Percentiles rank a stretch among this genome's conserved stretches.
phyloP scores from a whole-genome alignment of 495 filamentous ascomycete species.

The Margaritispora aquatica region DNA sequence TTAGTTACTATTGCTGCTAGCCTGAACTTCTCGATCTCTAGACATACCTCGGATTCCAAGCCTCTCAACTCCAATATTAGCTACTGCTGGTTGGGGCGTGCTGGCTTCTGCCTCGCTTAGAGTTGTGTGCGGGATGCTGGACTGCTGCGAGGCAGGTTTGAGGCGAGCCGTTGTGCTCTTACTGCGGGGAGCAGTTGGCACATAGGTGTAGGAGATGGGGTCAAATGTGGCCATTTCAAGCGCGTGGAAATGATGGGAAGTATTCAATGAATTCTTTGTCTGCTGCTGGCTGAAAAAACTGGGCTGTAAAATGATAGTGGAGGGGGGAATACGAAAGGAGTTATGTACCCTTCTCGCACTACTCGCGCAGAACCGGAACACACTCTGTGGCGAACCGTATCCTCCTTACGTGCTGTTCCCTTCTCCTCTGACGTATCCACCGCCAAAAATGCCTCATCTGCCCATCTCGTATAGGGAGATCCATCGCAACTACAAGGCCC shows the following conservation, averaged over 20 bases:
- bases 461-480: background rate
- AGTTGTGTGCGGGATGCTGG: constrained; percentile 7
- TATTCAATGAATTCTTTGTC: background rate
- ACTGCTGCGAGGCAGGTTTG: constrained; percentile 6
- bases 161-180: constrained; percentile 10
- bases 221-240: constrained; percentile 15
- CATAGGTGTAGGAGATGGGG: constrained; percentile 13
- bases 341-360: background rate
- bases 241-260: background rate
- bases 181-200: constrained; percentile 16
- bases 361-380: background rate
- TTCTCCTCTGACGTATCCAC: background rate
- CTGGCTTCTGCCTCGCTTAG: constrained; percentile 6
- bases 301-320: background rate
- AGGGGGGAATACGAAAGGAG: background rate
- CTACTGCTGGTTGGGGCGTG: constrained; percentile 11
- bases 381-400: background rate
- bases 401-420: background rate
- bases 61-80: constrained; percentile 1
- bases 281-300: background rate
- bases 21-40: constrained; percentile 12
- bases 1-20: constrained; percentile 13
- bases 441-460: background rate
- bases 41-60: constrained; percentile 13
- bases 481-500: constrained; percentile 1